phyloP scores from a whole-genome alignment of 345 rosid genomes.

The Populus ilicifolia region DNA sequence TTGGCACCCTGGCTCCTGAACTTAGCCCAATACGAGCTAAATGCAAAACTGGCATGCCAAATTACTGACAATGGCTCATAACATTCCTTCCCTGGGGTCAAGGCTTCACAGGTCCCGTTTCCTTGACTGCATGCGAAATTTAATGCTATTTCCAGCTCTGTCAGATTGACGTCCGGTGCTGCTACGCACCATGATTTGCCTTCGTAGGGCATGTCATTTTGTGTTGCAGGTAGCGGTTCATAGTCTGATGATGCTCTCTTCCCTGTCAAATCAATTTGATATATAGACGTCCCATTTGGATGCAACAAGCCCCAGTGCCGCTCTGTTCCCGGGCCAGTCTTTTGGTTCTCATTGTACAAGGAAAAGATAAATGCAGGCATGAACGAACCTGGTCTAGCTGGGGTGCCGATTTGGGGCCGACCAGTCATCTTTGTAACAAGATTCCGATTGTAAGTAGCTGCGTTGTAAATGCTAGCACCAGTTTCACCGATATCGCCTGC shows the following conservation, averaged over 20 bases:
- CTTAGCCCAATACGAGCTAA: constrained; percentile 70
- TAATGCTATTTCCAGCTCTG: constrained; percentile 38
- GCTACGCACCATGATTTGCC: constrained; percentile 71
- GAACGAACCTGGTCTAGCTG: constrained; percentile 53
- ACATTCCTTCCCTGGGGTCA: constrained; percentile 54
- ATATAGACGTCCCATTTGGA: constrained; percentile 42
- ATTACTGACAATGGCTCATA: constrained; percentile 45
- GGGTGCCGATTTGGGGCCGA: constrained; percentile 55
- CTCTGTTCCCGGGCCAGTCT: constrained; percentile 68
- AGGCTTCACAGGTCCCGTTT: constrained; percentile 47
- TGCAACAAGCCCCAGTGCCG: constrained; percentile 70
- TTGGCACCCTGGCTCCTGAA: constrained; percentile 49
- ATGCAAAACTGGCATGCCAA: constrained; percentile 72
- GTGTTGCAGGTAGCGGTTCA: constrained; percentile 40
- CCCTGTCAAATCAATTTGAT: constrained; percentile 58
- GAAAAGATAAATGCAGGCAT: constrained; percentile 67
- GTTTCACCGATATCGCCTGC: constrained; percentile 60
- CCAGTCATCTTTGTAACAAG: constrained; percentile 47
- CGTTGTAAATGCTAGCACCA: constrained; percentile 64
- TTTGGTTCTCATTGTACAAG: constrained; percentile 59
- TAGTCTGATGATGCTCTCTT: constrained; percentile 22
- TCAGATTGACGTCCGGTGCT: constrained; percentile 33
- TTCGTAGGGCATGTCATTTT: constrained; percentile 44
- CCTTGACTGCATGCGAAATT: constrained; percentile 44
- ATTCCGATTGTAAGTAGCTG: constrained; percentile 74